Percentiles rank a stretch among this genome's conserved stretches.
phyloP scores from a whole-genome alignment of 768 basidiomycete genomes.

The Boletus sp. region DNA sequence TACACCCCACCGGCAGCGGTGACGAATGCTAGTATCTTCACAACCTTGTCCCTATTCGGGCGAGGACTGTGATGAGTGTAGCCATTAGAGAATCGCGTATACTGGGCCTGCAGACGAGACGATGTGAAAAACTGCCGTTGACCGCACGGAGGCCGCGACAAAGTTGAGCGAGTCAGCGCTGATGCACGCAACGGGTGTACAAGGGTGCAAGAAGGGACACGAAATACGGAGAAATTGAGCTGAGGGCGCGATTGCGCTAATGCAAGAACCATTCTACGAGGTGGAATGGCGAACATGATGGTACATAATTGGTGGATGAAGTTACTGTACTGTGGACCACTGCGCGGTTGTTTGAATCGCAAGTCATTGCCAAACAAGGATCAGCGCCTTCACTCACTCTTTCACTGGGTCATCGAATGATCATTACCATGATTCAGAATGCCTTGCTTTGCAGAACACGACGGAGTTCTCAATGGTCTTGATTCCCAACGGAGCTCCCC shows the following conservation, averaged over 20 bases:
- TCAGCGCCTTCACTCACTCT: not conserved
- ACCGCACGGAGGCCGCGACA: not conserved
- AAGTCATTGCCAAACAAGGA: slow-evolving; percentile 14
- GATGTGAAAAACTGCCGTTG: slow-evolving; percentile 23
- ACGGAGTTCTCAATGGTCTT: not conserved
- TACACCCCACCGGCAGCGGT: slow-evolving; percentile 24
- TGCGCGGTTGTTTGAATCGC: slow-evolving; percentile 7
- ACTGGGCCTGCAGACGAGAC: slow-evolving; percentile 21
- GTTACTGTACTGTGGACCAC: not conserved
- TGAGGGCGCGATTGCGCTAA: slow-evolving; percentile 2
- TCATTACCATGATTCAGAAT: too few relatives aligned
- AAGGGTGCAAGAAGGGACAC: not conserved
- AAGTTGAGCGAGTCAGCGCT: not conserved
- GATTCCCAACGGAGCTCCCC: not conserved
- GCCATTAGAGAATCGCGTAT: slow-evolving; percentile 26
- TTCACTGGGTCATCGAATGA: not conserved
- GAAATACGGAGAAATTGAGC: not conserved
- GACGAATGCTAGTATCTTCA: slow-evolving; percentile 19
- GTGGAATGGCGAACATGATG: slow-evolving; percentile 9
- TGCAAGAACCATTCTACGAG: not conserved
- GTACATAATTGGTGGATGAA: not conserved
- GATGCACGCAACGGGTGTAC: not conserved
- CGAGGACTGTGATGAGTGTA: slow-evolving; percentile 2
- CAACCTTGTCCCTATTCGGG: slow-evolving; percentile 7
- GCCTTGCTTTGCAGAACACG: not conserved